A percentile compares a stretch with the other conserved stretches of the same genome.
Evolutionary conservation across 192 early-diverging fungal genomes (phyloP).

Genomic region (Phycomyces nitens): DNA sequence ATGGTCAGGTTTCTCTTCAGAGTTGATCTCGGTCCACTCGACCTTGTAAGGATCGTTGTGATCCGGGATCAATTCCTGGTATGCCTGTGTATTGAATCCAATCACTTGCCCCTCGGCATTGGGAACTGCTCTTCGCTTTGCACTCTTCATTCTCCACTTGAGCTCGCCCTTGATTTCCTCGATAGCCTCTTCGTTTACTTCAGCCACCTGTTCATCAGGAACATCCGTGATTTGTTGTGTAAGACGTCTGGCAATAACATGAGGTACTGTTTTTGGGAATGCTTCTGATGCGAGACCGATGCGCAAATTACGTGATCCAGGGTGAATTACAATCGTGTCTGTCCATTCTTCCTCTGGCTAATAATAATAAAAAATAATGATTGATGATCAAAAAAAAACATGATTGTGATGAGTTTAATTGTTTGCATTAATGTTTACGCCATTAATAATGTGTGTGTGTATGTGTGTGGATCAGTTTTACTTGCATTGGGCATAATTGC

Average conservation of each 20-base stretch:
- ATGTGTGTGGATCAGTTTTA: too few species aligned
- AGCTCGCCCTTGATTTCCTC: slow-evolving; percentile 63
- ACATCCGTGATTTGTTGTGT: not conserved
- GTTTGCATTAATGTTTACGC: too few species aligned
- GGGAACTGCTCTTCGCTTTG: slow-evolving; percentile 73
- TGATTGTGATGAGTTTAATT: not conserved
- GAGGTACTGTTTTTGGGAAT: slow-evolving; percentile 70
- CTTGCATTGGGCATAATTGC: slow-evolving; percentile 28
- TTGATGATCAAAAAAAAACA: not conserved
- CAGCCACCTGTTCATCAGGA: slow-evolving; percentile 14
- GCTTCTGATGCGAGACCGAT: slow-evolving; percentile 84
- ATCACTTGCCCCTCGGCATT: slow-evolving; percentile 72
- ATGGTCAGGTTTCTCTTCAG: slow-evolving; percentile 36
- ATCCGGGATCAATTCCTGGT: slow-evolving; percentile 69
- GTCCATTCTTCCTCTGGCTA: slow-evolving; percentile 51
- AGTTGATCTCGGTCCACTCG: slow-evolving; percentile 69
- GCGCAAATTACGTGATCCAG: slow-evolving; percentile 78
- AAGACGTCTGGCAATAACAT: slow-evolving; percentile 73
- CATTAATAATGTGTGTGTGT: not conserved
- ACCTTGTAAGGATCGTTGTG: slow-evolving; percentile 91
- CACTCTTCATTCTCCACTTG: slow-evolving; percentile 72
- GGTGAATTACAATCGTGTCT: slow-evolving; percentile 82
- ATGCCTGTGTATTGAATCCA: slow-evolving; percentile 65
- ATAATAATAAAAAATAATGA: not conserved
- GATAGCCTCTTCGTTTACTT: slow-evolving; percentile 17